Evolutionary conservation across 441 rosid genomes (phyloP), one percentile per base, ranked within the genome.

Genomic region (Aleurites moluccanus): DNA sequence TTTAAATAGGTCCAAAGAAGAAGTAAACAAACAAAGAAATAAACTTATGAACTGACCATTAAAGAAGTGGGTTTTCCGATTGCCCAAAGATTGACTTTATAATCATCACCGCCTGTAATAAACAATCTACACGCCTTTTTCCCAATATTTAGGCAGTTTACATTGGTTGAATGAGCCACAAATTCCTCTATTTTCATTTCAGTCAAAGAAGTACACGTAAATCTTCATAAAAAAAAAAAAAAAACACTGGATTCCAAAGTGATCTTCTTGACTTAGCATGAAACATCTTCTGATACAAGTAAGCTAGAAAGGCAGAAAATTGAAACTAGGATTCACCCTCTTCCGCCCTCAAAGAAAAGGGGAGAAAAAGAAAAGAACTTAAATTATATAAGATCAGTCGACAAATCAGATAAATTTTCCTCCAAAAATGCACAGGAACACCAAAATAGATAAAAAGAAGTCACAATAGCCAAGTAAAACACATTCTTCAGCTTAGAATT

Each of bases 81-180:
- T 21, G 93, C 83, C 98, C 98, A 94, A 67, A 94, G 91, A 84
- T 94, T 94, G 74, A 89, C 94, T 72, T 88, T 92, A 72, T 81
- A 80, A 81, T 94, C 98, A 87, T 90, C 98, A 49, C 97, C 96
- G 13, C 98, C 98, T 0, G 93, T 92, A 23, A 90, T 79, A 77
- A 89, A 82, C 74, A 90, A 83, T 79, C 97, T 86, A 80, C 89
- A 82, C 4, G 87, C 84, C 85, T 94, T 94, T 79, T 88, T 94
- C 68, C 96, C 98, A 13, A 94, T 86, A 67, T 74, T 77, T 30
- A 94, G 78, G 83, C 98, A 94, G 77, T 90, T 92, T 62, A 94
- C 97, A 82, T 90, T 86, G 20, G 81, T 82, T 0, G 93, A 83
- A 86, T 94, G 98, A 11, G 98, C 98, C 82, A 86, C 91, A 85